A percentile compares a stretch with the other conserved stretches of the same genome.
These are phyloP conservation scores for Trichoderma cornu-damae DNA, from an alignment of 2,329 filamentous ascomycete species.

Conservation along the genomic window DNA sequence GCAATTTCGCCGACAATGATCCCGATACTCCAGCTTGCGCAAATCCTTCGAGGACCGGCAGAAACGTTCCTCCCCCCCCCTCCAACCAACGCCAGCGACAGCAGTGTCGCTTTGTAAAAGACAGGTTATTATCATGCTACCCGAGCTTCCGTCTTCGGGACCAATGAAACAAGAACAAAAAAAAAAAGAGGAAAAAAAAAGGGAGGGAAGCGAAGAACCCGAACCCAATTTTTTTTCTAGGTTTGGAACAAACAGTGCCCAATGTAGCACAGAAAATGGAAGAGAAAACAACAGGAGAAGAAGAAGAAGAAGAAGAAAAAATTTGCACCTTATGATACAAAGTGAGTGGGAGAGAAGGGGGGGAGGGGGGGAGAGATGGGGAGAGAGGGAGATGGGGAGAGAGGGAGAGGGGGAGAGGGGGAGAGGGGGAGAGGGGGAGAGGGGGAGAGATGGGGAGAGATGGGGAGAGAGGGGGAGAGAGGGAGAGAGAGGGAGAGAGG, in stretches of 20 bases:
- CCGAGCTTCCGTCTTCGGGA: conserved; percentile 3
- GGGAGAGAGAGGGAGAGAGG: neutral
- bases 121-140: conserved; percentile 9
- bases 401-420: too few relatives aligned
- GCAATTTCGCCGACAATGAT: conserved; percentile 19
- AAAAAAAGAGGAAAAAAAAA: too few relatives aligned
- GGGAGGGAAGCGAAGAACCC: neutral
- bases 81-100: conserved; percentile 30
- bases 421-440: too few relatives aligned
- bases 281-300: neutral
- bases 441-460: too few relatives aligned
- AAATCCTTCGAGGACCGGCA: conserved; percentile 12
- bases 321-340: neutral
- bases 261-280: neutral
- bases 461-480: neutral
- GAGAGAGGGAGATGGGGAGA: too few relatives aligned
- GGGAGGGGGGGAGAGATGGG: too few relatives aligned
- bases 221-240: conserved; percentile 12
- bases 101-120: conserved; percentile 23
- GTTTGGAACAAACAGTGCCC: neutral
- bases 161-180: neutral
- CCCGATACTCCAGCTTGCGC: conserved; percentile 20
- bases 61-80: conserved; percentile 17
- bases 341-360: neutral
- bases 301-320: neutral